These are phyloP conservation scores for Penicillium sp. DNA, from an alignment of 2,329 filamentous ascomycete species.

Conservation along the genomic window DNA sequence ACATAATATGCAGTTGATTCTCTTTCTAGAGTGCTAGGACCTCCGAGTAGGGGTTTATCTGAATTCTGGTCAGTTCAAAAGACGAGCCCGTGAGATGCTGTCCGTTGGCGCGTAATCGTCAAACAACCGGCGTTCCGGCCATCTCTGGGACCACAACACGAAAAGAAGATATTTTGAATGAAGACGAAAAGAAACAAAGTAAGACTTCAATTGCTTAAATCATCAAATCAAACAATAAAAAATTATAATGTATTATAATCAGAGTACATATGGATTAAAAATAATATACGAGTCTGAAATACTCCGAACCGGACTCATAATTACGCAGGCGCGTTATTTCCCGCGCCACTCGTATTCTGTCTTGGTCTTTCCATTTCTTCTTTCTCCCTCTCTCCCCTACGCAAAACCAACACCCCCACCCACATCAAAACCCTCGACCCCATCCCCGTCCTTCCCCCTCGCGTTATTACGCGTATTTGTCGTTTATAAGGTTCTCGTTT, in stretches of 20 bases:
- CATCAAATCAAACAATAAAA: not conserved
- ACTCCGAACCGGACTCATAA: conserved; percentile 17
- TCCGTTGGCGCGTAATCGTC: not conserved
- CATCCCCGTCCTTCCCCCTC: not conserved
- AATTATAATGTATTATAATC: not conserved
- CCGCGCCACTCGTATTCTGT: conserved; percentile 19
- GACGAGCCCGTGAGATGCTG: not conserved
- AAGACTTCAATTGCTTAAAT: not conserved
- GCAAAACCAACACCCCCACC: not conserved
- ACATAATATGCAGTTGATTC: rapidly evolving
- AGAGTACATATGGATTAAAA: too few relatives aligned
- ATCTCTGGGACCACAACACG: not conserved
- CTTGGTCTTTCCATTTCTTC: conserved; percentile 25
- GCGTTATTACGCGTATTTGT: conserved; percentile 9
- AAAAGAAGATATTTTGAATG: not conserved
- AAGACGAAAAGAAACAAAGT: too few relatives aligned
- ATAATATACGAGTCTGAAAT: conserved; percentile 1
- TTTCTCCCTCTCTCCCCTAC: conserved; percentile 15
- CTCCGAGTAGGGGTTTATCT: too few relatives aligned
- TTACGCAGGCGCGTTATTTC: conserved; percentile 23
- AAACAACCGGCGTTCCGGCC: not conserved
- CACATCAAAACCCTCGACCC: not conserved
- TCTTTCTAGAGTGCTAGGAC: too few relatives aligned
- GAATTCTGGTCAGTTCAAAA: too few relatives aligned
- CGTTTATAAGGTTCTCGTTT: not conserved